These are phyloP conservation scores for Laburnicola sp. DNA, from an alignment of 2,329 filamentous ascomycete genomes.

Conservation along the genomic window DNA sequence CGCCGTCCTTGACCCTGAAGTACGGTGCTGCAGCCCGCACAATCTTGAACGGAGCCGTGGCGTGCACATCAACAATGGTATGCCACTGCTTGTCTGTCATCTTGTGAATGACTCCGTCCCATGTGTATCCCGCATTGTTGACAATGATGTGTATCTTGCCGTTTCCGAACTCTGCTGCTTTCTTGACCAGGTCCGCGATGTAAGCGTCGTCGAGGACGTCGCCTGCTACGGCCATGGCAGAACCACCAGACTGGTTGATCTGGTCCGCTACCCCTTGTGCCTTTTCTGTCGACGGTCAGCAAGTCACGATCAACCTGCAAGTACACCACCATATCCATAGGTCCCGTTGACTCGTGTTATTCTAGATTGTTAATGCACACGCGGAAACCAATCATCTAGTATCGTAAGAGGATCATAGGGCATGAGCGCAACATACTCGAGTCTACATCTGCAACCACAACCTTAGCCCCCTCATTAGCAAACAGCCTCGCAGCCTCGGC, in stretches of 20 bases:
- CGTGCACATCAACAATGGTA: constrained; percentile 81
- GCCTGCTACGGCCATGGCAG: constrained; percentile 73
- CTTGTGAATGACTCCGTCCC: constrained; percentile 92
- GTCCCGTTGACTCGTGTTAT: too few species aligned
- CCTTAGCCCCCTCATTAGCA: constrained; percentile 84
- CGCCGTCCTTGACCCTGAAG: constrained; percentile 84
- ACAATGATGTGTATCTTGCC: constrained; percentile 91
- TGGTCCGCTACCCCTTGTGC: constrained; percentile 66
- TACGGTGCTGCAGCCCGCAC: constrained; percentile 77
- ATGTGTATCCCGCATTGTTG: constrained; percentile 90
- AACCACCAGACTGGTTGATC: constrained; percentile 69
- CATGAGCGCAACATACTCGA: constrained; percentile 50
- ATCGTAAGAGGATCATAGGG: not conserved
- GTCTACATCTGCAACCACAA: constrained; percentile 83
- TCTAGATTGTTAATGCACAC: too few species aligned
- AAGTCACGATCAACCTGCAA: not conserved
- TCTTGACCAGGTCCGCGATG: constrained; percentile 70
- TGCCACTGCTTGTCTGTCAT: constrained; percentile 92
- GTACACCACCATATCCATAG: too few species aligned
- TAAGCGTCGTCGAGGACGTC: constrained; percentile 75
- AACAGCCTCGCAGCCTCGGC: constrained; percentile 81
- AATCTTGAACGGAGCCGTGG: constrained; percentile 82
- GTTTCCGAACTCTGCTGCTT: constrained; percentile 75
- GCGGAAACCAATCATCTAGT: too few species aligned
- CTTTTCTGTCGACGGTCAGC: constrained; percentile 60